These are phyloP conservation scores for Arachis monticola DNA, from an alignment of 331 rosid genomes.

Conservation along the genomic window DNA sequence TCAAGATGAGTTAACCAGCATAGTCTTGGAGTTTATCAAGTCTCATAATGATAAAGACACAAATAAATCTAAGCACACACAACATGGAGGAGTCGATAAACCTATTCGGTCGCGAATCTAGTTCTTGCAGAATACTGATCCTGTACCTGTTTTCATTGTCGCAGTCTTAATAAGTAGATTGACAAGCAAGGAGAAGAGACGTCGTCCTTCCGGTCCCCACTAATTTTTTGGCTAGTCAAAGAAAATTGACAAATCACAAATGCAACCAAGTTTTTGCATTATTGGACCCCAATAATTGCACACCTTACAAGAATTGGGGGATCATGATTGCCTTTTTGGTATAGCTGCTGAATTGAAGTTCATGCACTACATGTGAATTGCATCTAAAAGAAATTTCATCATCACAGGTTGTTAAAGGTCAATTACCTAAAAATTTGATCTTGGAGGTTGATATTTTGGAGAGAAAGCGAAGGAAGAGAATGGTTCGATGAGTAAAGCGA, in stretches of 20 bases:
- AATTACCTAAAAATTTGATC: conserved; percentile 10
- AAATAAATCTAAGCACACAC: conserved; percentile 39
- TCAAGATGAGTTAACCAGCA: conserved; percentile 63
- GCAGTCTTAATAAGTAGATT: neutral
- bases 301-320: conserved; percentile 15
- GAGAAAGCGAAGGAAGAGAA: no score
- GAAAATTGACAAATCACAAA: conserved; percentile 38
- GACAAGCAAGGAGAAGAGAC: conserved; percentile 21
- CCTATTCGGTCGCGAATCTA: conserved; percentile 53
- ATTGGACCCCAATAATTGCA: conserved; percentile 30
- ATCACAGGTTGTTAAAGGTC: conserved; percentile 6
- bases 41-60: conserved; percentile 36
- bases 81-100: conserved; percentile 30
- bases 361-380: conserved; percentile 18
- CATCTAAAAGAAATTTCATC: conserved; percentile 5
- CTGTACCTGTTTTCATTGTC: conserved; percentile 15
- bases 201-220: neutral
- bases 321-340: conserved; percentile 16
- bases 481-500: no score
- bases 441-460: conserved; percentile 6
- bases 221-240: neutral
- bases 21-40: conserved; percentile 67
- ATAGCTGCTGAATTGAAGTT: conserved; percentile 6
- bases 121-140: conserved; percentile 29
- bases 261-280: conserved; percentile 29